These are phyloP conservation scores for Amesomyces nigricolor DNA, from an alignment of 2,329 filamentous ascomycete species.

Conservation along the genomic window DNA sequence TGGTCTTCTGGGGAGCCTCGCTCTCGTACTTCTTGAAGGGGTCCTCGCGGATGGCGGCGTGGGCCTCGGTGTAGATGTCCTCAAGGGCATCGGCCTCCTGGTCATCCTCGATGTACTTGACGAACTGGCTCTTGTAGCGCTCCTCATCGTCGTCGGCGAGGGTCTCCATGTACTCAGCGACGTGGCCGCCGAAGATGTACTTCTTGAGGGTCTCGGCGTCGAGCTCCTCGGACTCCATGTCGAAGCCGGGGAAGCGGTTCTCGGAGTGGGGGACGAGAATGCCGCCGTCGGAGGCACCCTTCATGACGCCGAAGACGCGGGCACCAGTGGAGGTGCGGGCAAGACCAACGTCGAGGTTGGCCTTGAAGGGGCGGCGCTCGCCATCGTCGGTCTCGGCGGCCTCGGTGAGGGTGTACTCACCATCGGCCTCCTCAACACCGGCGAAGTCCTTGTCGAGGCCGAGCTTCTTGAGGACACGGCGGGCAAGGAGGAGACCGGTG, in stretches of 20 bases:
- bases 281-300: constrained; percentile 98
- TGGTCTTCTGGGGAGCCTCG: constrained; percentile 81
- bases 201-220: constrained; percentile 94
- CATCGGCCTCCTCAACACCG: constrained; percentile 94
- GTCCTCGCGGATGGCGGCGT: constrained; percentile 95
- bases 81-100: constrained; percentile 94
- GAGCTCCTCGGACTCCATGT: constrained; percentile 96
- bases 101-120: constrained; percentile 95
- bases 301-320: constrained; percentile 98
- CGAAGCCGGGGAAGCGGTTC: constrained; percentile 99
- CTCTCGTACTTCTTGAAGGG: constrained; percentile 87
- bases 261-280: constrained; percentile 97
- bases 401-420: constrained; percentile 95
- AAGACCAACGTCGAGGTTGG: constrained; percentile 96
- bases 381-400: constrained; percentile 84
- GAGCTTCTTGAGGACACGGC: constrained; percentile 95
- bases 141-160: constrained; percentile 99
- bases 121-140: constrained; percentile 98
- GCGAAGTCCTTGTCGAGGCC: constrained; percentile 86
- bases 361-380: constrained; percentile 98
- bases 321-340: constrained; percentile 95
- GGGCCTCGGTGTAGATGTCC: constrained; percentile 92
- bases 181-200: constrained; percentile 98
- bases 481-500: constrained; percentile 93
- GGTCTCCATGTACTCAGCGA: constrained; percentile 99